These are phyloP conservation scores for Metroxylon sagu DNA, from an alignment of 176 grass and related monocot genomes.

Conservation along the genomic window DNA sequence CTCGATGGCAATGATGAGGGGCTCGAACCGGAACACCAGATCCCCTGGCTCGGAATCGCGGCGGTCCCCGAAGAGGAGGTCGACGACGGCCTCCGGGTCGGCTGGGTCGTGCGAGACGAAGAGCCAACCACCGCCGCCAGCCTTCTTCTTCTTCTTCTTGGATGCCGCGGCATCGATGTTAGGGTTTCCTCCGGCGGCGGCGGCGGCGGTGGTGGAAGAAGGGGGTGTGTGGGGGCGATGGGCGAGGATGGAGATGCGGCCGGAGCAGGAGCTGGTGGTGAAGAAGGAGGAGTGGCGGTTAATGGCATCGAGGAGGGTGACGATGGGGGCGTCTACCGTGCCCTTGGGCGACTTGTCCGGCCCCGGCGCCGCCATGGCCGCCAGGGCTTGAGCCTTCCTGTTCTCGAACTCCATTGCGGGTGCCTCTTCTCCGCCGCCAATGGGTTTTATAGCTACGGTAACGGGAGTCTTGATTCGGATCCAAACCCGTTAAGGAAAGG, in stretches of 20 bases:
- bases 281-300: slow-evolving; percentile 66
- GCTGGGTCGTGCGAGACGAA: slow-evolving; percentile 77
- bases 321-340: slow-evolving; percentile 56
- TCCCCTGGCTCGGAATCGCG: slow-evolving; percentile 28
- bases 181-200: not conserved
- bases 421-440: no score
- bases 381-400: slow-evolving; percentile 62
- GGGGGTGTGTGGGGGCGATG: slow-evolving; percentile 18
- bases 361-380: slow-evolving; percentile 42
- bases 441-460: no score
- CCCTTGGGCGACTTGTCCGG: slow-evolving; percentile 95
- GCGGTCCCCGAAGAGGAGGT: slow-evolving; percentile 44
- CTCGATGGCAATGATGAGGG: slow-evolving; percentile 80
- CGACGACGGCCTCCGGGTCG: slow-evolving; percentile 38
- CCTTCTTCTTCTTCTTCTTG: slow-evolving; percentile 65
- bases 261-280: slow-evolving; percentile 95
- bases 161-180: not conserved
- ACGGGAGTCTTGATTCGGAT: no score
- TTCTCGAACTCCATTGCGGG: slow-evolving; percentile 27
- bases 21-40: slow-evolving; percentile 87
- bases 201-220: no score
- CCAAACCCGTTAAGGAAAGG: no score
- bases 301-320: slow-evolving; percentile 48
- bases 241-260: slow-evolving; percentile 79
- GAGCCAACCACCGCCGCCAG: slow-evolving; percentile 65